These are phyloP conservation scores for Lodderomyces metapsilosis DNA, from an alignment of 1,139 yeast genomes.

Conservation along the genomic window DNA sequence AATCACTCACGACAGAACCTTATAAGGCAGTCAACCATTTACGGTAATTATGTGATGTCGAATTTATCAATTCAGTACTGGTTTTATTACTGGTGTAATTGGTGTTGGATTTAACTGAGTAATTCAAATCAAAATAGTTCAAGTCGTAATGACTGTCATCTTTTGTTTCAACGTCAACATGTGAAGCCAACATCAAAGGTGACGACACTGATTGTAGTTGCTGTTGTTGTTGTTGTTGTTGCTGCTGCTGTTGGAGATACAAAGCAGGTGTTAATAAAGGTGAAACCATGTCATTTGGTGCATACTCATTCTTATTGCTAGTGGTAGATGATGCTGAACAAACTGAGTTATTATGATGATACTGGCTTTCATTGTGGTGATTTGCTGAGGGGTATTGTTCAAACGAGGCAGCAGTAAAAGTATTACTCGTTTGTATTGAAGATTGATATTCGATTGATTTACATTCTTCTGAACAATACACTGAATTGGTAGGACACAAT, in stretches of 20 bases:
- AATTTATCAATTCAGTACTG: constrained; percentile 17
- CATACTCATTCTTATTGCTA: constrained; percentile 1
- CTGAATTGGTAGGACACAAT: constrained; percentile 49
- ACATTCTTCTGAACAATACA: constrained; percentile 64
- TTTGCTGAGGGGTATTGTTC: neutral
- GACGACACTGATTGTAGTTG: constrained; percentile 5
- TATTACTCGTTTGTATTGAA: constrained; percentile 9
- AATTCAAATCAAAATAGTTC: constrained; percentile 36
- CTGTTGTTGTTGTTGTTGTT: constrained; percentile 9
- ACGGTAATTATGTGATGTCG: constrained; percentile 43
- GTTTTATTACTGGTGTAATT: constrained; percentile 14
- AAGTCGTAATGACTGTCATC: constrained; percentile 20
- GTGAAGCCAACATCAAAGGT: constrained; percentile 7
- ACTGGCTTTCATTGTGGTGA: constrained; percentile 2
- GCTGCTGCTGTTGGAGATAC: constrained; percentile 25
- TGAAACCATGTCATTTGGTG: constrained; percentile 24
- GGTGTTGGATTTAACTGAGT: constrained; percentile 25
- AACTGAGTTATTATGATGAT: constrained; percentile 5
- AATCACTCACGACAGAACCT: too few species aligned
- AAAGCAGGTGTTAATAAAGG: constrained; percentile 39
- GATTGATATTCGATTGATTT: constrained; percentile 38
- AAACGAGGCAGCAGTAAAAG: neutral
- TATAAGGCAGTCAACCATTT: constrained; percentile 32
- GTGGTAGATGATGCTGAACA: constrained; percentile 4
- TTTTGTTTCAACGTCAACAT: constrained; percentile 6